phyloP scores from a whole-genome alignment of 805 yeast genomes.

The Pichia cabralensis region DNA sequence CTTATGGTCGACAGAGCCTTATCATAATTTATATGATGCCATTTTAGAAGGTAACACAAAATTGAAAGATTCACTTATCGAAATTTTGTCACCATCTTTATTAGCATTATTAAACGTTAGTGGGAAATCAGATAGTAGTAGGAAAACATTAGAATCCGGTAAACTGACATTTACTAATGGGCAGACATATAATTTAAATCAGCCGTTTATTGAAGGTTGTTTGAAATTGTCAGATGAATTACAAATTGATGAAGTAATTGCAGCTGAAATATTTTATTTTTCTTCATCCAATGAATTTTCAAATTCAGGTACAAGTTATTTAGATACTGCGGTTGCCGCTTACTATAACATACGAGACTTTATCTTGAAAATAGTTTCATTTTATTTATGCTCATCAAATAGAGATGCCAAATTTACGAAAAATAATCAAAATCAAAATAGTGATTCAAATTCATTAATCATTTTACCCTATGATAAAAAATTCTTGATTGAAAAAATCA shows the following conservation, averaged over 20 bases:
- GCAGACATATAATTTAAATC: slow-evolving; percentile 50
- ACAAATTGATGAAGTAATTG: slow-evolving; percentile 63
- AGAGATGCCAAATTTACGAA: too few relatives aligned
- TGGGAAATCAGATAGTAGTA: slow-evolving; percentile 35
- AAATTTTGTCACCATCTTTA: slow-evolving; percentile 36
- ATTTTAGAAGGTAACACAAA: slow-evolving; percentile 27
- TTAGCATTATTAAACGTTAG: slow-evolving; percentile 30
- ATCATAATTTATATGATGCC: slow-evolving; percentile 36
- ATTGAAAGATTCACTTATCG: slow-evolving; percentile 9
- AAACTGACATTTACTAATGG: slow-evolving; percentile 43
- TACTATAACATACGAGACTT: slow-evolving; percentile 63
- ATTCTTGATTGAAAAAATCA: slow-evolving; percentile 1
- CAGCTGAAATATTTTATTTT: slow-evolving; percentile 57
- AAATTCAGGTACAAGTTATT: slow-evolving; percentile 36
- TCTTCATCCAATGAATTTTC: slow-evolving; percentile 29
- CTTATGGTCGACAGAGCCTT: slow-evolving; percentile 35
- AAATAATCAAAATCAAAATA: not conserved
- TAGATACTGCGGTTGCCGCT: slow-evolving; percentile 57
- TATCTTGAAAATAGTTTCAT: slow-evolving; percentile 57
- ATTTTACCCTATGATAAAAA: not conserved
- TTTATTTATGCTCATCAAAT: slow-evolving; percentile 21
- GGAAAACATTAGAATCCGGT: slow-evolving; percentile 38
- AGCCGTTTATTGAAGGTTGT: slow-evolving; percentile 53
- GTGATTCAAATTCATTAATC: not conserved
- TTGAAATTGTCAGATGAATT: slow-evolving; percentile 52